phyloP scores from a whole-genome alignment of 148 eudicot species.

The Rhododendron kiyosumense region DNA sequence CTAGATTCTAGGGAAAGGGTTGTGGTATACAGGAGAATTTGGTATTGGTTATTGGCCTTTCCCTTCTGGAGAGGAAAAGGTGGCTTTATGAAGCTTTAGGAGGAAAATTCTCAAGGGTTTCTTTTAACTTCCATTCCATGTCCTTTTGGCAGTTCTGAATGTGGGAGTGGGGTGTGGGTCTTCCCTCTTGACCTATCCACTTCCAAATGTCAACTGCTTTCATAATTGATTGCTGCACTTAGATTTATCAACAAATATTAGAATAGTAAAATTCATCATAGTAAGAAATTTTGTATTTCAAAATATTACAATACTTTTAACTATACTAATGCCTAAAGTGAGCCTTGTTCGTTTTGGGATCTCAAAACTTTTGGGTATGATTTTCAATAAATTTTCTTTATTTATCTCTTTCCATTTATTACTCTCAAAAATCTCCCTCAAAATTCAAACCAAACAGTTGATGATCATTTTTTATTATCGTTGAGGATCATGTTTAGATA shows the following conservation, averaged over 20 bases:
- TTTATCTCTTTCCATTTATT: too few relatives aligned
- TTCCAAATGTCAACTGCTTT: neutral
- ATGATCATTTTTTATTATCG: too few relatives aligned
- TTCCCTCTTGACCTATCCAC: neutral
- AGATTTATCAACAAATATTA: neutral
- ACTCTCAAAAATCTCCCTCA: too few relatives aligned
- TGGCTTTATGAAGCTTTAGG: neutral
- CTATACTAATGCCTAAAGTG: too few relatives aligned
- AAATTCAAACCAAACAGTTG: too few relatives aligned
- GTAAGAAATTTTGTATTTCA: neutral
- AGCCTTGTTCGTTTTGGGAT: too few relatives aligned
- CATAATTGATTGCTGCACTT: neutral
- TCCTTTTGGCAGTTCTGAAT: neutral
- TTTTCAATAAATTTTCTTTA: too few relatives aligned
- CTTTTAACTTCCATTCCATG: neutral
- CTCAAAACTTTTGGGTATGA: too few relatives aligned
- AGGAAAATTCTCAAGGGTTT: conserved; percentile 1
- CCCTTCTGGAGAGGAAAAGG: neutral
- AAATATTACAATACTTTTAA: neutral
- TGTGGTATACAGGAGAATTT: too few relatives aligned
- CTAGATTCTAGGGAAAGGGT: too few relatives aligned
- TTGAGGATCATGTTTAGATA: neutral
- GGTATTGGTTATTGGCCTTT: neutral
- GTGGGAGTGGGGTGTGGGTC: neutral
- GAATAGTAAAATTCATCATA: neutral